phyloP scores from a whole-genome alignment of 768 basidiomycete species.

The Russula griseocarnosa region DNA sequence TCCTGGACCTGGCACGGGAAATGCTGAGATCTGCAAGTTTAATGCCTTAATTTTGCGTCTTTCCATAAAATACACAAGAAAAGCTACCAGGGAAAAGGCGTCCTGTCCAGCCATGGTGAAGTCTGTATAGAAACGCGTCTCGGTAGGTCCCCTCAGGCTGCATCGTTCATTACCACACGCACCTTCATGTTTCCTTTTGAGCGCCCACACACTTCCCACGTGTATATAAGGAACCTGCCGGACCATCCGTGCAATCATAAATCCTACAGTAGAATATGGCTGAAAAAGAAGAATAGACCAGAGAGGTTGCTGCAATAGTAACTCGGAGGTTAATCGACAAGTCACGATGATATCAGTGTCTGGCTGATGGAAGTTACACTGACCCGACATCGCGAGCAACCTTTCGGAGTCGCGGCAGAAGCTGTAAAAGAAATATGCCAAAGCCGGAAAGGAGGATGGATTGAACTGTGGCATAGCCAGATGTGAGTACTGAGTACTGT shows the following conservation, averaged over 20 bases:
- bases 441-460: not conserved
- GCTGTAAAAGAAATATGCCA: not conserved
- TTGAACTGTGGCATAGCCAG: not conserved
- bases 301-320: conserved; percentile 3
- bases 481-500: not conserved
- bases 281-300: conserved; percentile 6
- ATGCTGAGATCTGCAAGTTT: not conserved
- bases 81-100: not conserved
- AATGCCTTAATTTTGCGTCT: not conserved
- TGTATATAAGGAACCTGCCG: not conserved
- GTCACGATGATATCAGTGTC: too few species aligned
- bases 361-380: not conserved
- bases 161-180: not conserved
- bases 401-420: conserved; percentile 7
- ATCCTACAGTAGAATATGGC: not conserved
- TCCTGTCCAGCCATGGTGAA: conserved; percentile 18
- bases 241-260: not conserved
- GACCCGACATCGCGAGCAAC: conserved; percentile 7
- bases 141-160: not conserved
- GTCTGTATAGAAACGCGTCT: not conserved
- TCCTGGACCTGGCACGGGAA: not conserved
- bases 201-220: not conserved
- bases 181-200: conserved; percentile 5
- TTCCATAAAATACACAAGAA: too few species aligned
- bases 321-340: not conserved